A percentile compares a stretch with the other conserved stretches of the same genome.
Evolutionary conservation across 176 grass and related monocot species (phyloP).

Genomic region (Themeda triandra): DNA sequence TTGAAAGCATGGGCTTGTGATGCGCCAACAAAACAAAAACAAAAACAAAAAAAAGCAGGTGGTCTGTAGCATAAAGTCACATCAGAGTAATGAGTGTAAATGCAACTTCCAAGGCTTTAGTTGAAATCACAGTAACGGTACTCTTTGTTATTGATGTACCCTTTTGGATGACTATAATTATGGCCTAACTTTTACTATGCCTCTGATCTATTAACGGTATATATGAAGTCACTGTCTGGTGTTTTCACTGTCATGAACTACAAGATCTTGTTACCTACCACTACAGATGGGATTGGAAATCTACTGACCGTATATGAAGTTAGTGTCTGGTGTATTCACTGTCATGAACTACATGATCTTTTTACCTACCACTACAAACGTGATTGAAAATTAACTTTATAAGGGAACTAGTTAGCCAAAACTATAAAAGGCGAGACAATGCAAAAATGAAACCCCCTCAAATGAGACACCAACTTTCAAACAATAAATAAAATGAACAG

Average conservation of each 20-base stretch:
- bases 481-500: background rate
- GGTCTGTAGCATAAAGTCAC: conserved; percentile 29
- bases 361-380: conserved; percentile 22
- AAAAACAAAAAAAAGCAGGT: background rate
- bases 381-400: conserved; percentile 6
- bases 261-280: conserved; percentile 24
- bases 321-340: conserved; percentile 7
- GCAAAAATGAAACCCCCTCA: background rate
- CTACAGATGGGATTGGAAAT: background rate
- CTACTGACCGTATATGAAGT: background rate
- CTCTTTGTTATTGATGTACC: conserved; percentile 16
- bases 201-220: background rate
- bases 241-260: conserved; percentile 31
- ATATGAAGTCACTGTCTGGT: background rate
- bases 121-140: conserved; percentile 16
- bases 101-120: conserved; percentile 22
- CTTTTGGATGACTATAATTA: conserved; percentile 19
- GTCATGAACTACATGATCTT: conserved; percentile 25
- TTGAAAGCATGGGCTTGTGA: conserved; percentile 30
- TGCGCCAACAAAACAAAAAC: conserved; percentile 5
- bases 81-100: conserved; percentile 23
- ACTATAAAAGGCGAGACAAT: conserved; percentile 10
- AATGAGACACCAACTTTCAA: background rate
- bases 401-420: conserved; percentile 3
- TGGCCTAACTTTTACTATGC: conserved; percentile 29